phyloP scores from a whole-genome alignment of 2,329 filamentous ascomycete species.

The Berkeleyomyces rouxiae region DNA sequence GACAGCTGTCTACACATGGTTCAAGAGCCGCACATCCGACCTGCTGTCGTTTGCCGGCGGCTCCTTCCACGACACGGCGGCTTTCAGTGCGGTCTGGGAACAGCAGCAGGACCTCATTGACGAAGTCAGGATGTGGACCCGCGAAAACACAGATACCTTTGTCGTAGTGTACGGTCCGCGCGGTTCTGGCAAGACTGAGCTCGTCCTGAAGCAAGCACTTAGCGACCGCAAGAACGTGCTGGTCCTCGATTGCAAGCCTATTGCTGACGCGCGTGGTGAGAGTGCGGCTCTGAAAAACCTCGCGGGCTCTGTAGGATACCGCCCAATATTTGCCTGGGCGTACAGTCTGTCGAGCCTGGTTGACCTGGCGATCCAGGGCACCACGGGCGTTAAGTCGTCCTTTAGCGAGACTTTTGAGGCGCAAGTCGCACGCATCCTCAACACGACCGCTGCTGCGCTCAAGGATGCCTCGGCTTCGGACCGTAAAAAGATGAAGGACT shows the following conservation, averaged over 20 bases:
- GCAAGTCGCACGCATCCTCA: constrained; percentile 76
- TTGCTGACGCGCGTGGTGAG: constrained; percentile 81
- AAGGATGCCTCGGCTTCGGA: constrained; percentile 45
- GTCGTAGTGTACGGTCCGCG: constrained; percentile 85
- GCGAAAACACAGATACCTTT: constrained; percentile 80
- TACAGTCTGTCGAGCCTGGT: constrained; percentile 87
- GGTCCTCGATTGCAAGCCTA: constrained; percentile 80
- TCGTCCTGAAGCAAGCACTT: constrained; percentile 72
- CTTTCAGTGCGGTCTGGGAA: constrained; percentile 70
- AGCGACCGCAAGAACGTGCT: constrained; percentile 61
- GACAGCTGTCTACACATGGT: constrained; percentile 61
- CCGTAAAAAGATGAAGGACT: constrained; percentile 55
- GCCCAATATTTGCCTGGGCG: constrained; percentile 89
- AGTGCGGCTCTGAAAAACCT: constrained; percentile 68
- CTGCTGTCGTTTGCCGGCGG: constrained; percentile 40
- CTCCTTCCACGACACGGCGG: constrained; percentile 44
- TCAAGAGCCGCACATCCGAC: constrained; percentile 54
- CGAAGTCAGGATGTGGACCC: constrained; percentile 68
- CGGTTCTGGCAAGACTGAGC: constrained; percentile 77
- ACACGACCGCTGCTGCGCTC: constrained; percentile 64
- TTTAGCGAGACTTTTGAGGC: constrained; percentile 87
- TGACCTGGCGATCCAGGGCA: constrained; percentile 82
- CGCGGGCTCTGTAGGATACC: constrained; percentile 71
- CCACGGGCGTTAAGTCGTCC: constrained; percentile 83
- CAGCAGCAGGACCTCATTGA: constrained; percentile 70